Base-by-base conservation (phyloP, 495 filamentous ascomycete species). In the Elaphomyces granulatus region DNA sequence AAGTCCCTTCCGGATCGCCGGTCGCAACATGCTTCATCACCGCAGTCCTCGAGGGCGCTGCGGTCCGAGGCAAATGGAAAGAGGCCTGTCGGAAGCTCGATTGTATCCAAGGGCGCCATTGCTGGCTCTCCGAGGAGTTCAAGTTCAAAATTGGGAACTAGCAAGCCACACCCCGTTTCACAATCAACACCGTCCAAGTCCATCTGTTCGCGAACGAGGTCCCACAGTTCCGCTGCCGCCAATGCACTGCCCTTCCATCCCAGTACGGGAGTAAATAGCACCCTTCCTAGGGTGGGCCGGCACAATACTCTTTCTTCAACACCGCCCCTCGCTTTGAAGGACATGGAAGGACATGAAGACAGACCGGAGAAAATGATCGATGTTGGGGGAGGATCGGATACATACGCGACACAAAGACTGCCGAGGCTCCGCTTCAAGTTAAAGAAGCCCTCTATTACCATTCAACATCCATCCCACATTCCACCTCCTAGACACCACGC, bases 401-500 rank as follows among this genome's bases (percentile, higher is more conserved):
- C 23, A 12, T 28, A 6, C 12, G 23, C 6, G 6, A 28, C 23
- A 12, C 50, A 51, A 35, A 53, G 55, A 32, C 50, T 66, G 20
- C 66, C 65, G 26, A 55, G 67, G 21, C 44, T 73, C 14, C 68
- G 63, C 43, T 60, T 77, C 34, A 73, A 66, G 43, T 56, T 76
- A 20, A 71, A 61, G 35, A 69, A 65, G 49, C 71, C 70, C n/a
- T 57, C 58, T 10, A 51, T 71, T 14, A 56, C 56, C 1, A 56
- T 74, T 20, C 67, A 67, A 28, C 64, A 77, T 42, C 74, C 74
- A 15, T 61, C 58, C 16, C 67, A 78, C 40, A 54, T 72, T 15
- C 39, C 61, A 16, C 43, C 55, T 10, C 52, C 52, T 33, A 62
- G 63, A 15, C 66, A 66, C 38, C 64, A 65, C 46, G 28, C 49